phyloP scores from a whole-genome alignment of 768 basidiomycete genomes.

The Lyophyllum semitale region DNA sequence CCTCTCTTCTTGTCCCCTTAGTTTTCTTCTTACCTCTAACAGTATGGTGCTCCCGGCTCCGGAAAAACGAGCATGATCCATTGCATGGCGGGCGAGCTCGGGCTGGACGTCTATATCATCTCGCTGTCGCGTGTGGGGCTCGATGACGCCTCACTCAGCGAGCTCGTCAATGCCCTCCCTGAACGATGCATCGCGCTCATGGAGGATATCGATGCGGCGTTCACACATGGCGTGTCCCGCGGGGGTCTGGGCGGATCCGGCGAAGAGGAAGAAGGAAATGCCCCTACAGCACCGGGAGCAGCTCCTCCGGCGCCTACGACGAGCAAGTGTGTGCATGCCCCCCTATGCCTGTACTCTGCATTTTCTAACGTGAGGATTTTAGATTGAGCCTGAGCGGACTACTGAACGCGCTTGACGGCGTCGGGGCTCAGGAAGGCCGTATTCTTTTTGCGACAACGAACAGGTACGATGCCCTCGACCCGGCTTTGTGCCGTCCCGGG shows the following conservation, averaged over 20 bases:
- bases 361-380: background rate
- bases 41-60: slow-evolving; percentile 71
- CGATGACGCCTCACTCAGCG: slow-evolving; percentile 55
- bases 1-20: background rate
- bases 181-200: slow-evolving; percentile 62
- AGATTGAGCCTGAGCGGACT: slow-evolving; percentile 66
- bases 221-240: slow-evolving; percentile 36
- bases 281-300: background rate
- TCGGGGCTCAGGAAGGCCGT: slow-evolving; percentile 69
- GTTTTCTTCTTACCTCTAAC: background rate
- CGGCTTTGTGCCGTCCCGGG: slow-evolving; percentile 66
- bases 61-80: slow-evolving; percentile 75
- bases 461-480: slow-evolving; percentile 56
- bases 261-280: background rate
- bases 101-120: slow-evolving; percentile 65
- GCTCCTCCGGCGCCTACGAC: background rate
- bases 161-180: slow-evolving; percentile 55
- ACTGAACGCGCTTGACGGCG: slow-evolving; percentile 68
- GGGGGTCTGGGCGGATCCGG: slow-evolving; percentile 5
- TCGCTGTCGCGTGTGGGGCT: slow-evolving; percentile 57
- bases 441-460: slow-evolving; percentile 77
- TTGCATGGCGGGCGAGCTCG: slow-evolving; percentile 68
- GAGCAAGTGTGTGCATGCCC: slow-evolving; percentile 14
- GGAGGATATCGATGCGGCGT: slow-evolving; percentile 75
- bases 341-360: background rate